These are phyloP conservation scores for Stemphylium beticola DNA, from an alignment of 2,329 filamentous ascomycete genomes.

Conservation along the genomic window DNA sequence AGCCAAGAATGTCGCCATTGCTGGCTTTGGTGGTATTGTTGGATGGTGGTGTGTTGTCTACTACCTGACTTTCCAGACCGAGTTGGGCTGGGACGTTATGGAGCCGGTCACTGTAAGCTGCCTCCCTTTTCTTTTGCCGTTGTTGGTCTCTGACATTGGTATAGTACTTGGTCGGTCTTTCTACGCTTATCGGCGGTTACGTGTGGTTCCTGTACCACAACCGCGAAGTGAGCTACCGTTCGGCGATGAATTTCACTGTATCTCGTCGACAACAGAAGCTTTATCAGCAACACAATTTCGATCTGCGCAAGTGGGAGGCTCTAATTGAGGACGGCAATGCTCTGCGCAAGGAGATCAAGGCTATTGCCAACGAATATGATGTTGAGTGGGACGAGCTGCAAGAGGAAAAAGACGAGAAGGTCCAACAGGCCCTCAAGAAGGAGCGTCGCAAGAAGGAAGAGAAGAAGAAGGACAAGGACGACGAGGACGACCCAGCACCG, in stretches of 20 bases:
- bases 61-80: slow-evolving; percentile 69
- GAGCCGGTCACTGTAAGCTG: slow-evolving; percentile 74
- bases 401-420: slow-evolving; percentile 71
- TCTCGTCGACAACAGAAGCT: slow-evolving; percentile 76
- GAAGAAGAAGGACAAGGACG: slow-evolving; percentile 47
- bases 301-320: slow-evolving; percentile 76
- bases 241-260: slow-evolving; percentile 86
- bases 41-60: slow-evolving; percentile 87
- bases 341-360: slow-evolving; percentile 78
- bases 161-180: slow-evolving; percentile 79
- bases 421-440: slow-evolving; percentile 60
- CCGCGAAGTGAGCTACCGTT: slow-evolving; percentile 84
- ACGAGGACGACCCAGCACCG: slow-evolving; percentile 30
- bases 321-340: slow-evolving; percentile 81
- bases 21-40: slow-evolving; percentile 74
- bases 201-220: slow-evolving; percentile 95
- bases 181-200: slow-evolving; percentile 86
- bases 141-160: slow-evolving; percentile 1
- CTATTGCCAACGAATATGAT: slow-evolving; percentile 84
- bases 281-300: slow-evolving; percentile 77
- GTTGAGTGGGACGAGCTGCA: slow-evolving; percentile 83
- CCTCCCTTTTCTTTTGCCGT: not conserved
- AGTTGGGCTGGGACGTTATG: slow-evolving; percentile 88
- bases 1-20: slow-evolving; percentile 79
- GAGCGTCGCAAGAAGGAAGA: slow-evolving; percentile 51